Evolutionary conservation across 768 basidiomycete species (phyloP), one percentile per base, ranked within the genome.

Genomic region (Auricularia cornea): DNA sequence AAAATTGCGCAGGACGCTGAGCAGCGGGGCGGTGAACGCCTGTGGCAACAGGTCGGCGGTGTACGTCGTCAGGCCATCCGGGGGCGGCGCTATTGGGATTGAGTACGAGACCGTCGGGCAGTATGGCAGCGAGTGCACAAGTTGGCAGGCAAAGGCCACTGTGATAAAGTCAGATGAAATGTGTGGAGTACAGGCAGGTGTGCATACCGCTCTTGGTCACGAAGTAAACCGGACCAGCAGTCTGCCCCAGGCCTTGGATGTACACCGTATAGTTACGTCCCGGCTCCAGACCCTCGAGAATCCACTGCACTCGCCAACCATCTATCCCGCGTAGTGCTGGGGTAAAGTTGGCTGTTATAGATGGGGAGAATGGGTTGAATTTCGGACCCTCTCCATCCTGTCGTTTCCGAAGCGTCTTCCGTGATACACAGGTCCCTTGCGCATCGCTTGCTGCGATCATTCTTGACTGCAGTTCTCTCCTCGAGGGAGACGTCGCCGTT

Each of bases 241-340:
- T 80, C 67, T 82, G 81, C 56, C 81, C 78, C 8, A 73, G 76
- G 63, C 83, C 79, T 65, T 84, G 77, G 2, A 90, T 68, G 16
- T 85, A 81, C 0, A 81, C 84, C 1, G 91, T 92, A 68, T 94
- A 94, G 68, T 94, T 94, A 33, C 88, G 90, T 11, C 76, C 76
- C 5, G 86, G 78, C 1, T 76, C 73, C 20, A 95, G 77, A 0
- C 80, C 84, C 1, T 78, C 79, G 10, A 91, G 63, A 2, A 89
- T 70, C 81, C 85, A 94, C 68, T 92, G 88, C 31, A 73, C 81
- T 59, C 90, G 74, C 84, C 84, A 89, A 0, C 89, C 91, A 0
- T 76, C 70, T 0, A 69, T 61, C 67, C 84, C 83, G 54, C 83
- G 78, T 8, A 86, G 72, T 85, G 89, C 90, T 3, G 82, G 64